Base-by-base conservation (phyloP, 192 early-diverging fungal genomes). In the Coemansia guatemalensis region DNA sequence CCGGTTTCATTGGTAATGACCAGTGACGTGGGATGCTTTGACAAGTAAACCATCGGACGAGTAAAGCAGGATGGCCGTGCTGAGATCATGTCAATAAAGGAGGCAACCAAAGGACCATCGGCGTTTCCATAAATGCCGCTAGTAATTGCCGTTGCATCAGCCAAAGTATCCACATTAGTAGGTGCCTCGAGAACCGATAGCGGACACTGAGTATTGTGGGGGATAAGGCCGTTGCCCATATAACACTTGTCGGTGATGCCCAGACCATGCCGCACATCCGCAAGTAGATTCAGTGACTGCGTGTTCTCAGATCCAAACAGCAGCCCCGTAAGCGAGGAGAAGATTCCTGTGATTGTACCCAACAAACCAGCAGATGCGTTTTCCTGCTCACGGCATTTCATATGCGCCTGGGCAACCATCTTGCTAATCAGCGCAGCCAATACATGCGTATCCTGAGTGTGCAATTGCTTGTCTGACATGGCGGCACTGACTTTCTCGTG, bases 201-300 rank as follows among this genome's bases (percentile, higher is more conserved):
- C 23, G 71, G 64, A 23, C 67, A 71, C 53, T 63, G 60, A 12
- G 62, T 48, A 55, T 67, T 74, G 58, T 73, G 71, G 9, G 77
- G 71, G 1, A 80, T 27, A 33, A 80, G 58, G 0, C 67, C 77
- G 18, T 80, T 80, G 54, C 77, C 77, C 58, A 69, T 80, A 49
- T 80, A 80, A 47, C 53, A 60, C 24, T 67, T 26, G 41, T 60
- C 61, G 2, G 29, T 53, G 5, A 80, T 18, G 2, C 18, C 67
- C 39, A 80, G 54, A 6, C 68, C 60, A 39, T 74, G 68, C 32
- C 77, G 77, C 52, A 80, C 44, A 27, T 80, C 77, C 7, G 64
- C 63, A 44, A 79, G 60, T 21, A 76, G 49, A 24, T 64, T 70
- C 2, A 76, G 57, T 11, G 68, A 70, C 68, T 76, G 74, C 20